phyloP scores from a whole-genome alignment of 306 rosid species.

The Prosopis cineraria region DNA sequence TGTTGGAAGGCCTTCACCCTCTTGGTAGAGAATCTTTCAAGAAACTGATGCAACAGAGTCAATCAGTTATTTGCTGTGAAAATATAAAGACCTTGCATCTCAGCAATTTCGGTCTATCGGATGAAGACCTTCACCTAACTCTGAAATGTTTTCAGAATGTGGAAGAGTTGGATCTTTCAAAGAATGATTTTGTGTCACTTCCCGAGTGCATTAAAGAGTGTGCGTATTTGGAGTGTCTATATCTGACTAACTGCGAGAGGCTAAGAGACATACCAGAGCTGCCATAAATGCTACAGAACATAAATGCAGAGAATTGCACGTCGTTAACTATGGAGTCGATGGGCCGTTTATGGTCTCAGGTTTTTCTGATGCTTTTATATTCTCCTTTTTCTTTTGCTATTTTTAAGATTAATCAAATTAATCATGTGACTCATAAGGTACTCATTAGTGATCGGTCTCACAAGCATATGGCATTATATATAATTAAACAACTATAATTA shows the following conservation, averaged over 20 bases:
- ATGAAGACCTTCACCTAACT: not conserved
- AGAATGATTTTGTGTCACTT: not conserved
- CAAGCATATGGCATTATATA: too few species aligned
- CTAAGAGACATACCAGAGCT: not conserved
- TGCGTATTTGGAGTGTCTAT: not conserved
- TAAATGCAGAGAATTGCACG: not conserved
- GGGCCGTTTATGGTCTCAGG: not conserved
- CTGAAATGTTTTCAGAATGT: not conserved
- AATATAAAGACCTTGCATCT: not conserved
- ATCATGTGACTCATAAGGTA: too few species aligned
- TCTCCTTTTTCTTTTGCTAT: too few species aligned
- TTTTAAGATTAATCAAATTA: too few species aligned
- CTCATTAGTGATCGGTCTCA: too few species aligned
- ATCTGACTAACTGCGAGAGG: not conserved
- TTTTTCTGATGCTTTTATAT: not conserved
- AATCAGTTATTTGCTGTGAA: not conserved
- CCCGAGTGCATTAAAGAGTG: not conserved
- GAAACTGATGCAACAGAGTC: not conserved
- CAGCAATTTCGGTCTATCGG: too few species aligned
- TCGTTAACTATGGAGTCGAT: not conserved
- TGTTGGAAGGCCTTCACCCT: not conserved
- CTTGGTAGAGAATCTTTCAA: not conserved
- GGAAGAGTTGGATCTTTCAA: not conserved
- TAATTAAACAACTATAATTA: too few species aligned
- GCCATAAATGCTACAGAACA: not conserved